These are phyloP conservation scores for Ascosphaera apis DNA, from an alignment of 2,329 filamentous ascomycete species.

Conservation along the genomic window DNA sequence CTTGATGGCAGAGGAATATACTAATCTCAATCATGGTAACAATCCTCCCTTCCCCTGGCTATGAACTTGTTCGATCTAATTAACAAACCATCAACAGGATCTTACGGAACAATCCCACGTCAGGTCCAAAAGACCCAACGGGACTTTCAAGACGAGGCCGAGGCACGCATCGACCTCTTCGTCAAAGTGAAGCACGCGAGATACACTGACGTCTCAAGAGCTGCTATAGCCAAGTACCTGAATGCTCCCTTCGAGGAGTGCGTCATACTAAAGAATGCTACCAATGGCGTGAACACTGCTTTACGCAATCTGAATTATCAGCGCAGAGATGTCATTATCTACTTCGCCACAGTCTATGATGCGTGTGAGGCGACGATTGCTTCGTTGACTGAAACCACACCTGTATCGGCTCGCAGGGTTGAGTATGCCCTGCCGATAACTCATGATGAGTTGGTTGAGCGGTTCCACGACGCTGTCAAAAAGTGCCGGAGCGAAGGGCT, in stretches of 20 bases:
- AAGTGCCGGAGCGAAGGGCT: conserved; percentile 33
- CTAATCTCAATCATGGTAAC: conserved; percentile 57
- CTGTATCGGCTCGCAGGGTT: conserved; percentile 30
- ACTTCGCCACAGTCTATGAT: conserved; percentile 59
- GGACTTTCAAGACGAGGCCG: conserved; percentile 41
- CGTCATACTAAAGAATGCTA: conserved; percentile 66
- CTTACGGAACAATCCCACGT: conserved; percentile 54
- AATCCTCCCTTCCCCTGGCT: conserved; percentile 1
- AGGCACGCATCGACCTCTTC: conserved; percentile 51
- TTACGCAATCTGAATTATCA: conserved; percentile 51
- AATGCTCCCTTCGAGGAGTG: conserved; percentile 41
- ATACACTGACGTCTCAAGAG: conserved; percentile 40
- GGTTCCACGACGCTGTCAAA: conserved; percentile 37
- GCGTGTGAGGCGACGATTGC: conserved; percentile 52
- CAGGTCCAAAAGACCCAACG: conserved; percentile 36
- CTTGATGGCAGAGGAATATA: conserved; percentile 41
- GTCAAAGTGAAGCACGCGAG: conserved; percentile 43
- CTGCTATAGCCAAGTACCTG: conserved; percentile 40
- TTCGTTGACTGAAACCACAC: conserved; percentile 46
- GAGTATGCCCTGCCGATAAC: conserved; percentile 43
- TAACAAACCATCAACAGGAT: conserved; percentile 21
- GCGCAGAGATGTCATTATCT: conserved; percentile 47
- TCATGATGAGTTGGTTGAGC: conserved; percentile 39
- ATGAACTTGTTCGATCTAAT: background rate
- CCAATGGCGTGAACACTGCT: conserved; percentile 44